A percentile compares a stretch with the other conserved stretches of the same genome.
Evolutionary conservation across 108 stramenopile genomes (phyloP).

Genomic region (Cyclotella baltica): DNA sequence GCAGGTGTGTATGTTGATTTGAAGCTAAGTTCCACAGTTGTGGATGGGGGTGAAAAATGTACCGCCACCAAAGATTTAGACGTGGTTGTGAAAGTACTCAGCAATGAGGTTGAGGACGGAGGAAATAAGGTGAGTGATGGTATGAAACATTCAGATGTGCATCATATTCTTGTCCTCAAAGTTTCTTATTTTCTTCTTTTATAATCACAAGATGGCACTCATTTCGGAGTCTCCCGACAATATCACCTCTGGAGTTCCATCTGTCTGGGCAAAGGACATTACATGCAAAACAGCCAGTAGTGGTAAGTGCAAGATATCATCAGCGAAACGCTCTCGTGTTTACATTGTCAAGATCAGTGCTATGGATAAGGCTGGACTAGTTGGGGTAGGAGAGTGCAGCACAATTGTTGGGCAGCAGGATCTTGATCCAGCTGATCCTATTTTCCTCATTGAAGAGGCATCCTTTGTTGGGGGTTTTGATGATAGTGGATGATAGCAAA

Average conservation of each 20-base stretch:
- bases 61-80: slow-evolving; percentile 4
- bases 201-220: slow-evolving; percentile 9
- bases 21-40: slow-evolving; percentile 3
- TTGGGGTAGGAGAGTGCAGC: not conserved
- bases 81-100: not conserved
- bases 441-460: slow-evolving; percentile 5
- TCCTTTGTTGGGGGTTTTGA: slow-evolving; percentile 9
- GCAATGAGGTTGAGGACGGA: slow-evolving; percentile 9
- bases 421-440: not conserved
- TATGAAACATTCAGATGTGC: not conserved
- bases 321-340: slow-evolving; percentile 6
- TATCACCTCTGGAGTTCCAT: not conserved
- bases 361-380: slow-evolving; percentile 10
- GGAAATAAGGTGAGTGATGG: slow-evolving; percentile 12
- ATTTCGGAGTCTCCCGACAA: not conserved
- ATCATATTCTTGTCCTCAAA: not conserved
- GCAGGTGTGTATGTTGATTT: slow-evolving; percentile 18
- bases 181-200: not conserved
- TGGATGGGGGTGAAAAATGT: slow-evolving; percentile 10
- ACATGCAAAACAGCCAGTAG: not conserved
- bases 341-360: slow-evolving; percentile 3
- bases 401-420: slow-evolving; percentile 11
- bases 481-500: no score
- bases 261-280: slow-evolving; percentile 3
- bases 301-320: slow-evolving; percentile 27